Conservation (phyloP, 345 rosid species). For the Camelina hispida region DNA sequence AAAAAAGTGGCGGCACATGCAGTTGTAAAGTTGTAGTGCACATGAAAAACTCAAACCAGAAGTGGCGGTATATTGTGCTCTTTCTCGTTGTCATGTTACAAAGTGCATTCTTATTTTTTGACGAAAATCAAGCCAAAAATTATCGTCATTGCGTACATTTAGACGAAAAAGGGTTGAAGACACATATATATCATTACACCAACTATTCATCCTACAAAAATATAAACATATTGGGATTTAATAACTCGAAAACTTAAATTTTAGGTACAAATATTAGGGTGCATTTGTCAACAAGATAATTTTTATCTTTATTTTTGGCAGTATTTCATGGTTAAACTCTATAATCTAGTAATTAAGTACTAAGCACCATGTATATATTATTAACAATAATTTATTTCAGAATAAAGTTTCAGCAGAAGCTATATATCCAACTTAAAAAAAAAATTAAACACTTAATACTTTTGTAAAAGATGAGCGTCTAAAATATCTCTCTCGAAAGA, state of each 20-base stretch:
- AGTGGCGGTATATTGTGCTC: neutral
- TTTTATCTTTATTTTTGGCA: neutral
- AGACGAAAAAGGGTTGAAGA: neutral
- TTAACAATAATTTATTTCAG: neutral
- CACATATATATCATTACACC: neutral
- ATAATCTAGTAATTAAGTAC: neutral
- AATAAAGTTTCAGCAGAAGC: neutral
- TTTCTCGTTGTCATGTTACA: too few species aligned
- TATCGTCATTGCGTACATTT: neutral
- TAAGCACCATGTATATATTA: neutral
- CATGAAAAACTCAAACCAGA: neutral
- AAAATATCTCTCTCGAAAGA: neutral
- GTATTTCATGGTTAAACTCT: neutral
- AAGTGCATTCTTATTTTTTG: neutral
- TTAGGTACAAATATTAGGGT: neutral
- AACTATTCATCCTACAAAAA: neutral
- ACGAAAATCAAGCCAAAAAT: neutral
- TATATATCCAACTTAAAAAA: neutral
- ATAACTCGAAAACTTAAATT: neutral
- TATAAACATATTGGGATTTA: neutral
- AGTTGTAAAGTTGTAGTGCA: conserved; percentile 1
- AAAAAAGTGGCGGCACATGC: neutral
- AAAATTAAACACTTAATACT: neutral
- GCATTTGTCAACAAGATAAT: neutral
- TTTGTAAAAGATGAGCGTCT: neutral